A percentile compares a stretch with the other conserved stretches of the same genome.
Evolutionary conservation across 805 yeast species (phyloP).

Genomic region (Torulaspora delbrueckii): DNA sequence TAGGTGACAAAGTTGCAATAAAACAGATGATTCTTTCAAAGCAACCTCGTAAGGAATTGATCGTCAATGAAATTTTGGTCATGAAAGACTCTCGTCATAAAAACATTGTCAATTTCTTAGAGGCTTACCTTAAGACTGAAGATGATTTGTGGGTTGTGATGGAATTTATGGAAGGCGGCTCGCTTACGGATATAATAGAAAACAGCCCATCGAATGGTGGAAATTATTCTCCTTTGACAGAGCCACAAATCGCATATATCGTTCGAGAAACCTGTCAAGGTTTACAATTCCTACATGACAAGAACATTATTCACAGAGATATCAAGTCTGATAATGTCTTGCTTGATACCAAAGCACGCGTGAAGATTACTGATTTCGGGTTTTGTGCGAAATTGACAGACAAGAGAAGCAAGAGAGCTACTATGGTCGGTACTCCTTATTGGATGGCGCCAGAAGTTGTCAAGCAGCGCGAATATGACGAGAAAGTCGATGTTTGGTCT

Average conservation of each 20-base stretch:
- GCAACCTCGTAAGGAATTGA: slow-evolving; percentile 92
- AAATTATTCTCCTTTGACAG: slow-evolving; percentile 47
- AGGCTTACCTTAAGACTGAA: slow-evolving; percentile 75
- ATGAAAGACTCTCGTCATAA: slow-evolving; percentile 95
- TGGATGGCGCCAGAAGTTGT: slow-evolving; percentile 99
- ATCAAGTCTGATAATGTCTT: slow-evolving; percentile 94
- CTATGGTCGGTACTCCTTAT: slow-evolving; percentile 99
- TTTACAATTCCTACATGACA: slow-evolving; percentile 82
- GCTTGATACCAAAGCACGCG: slow-evolving; percentile 73
- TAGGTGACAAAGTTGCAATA: slow-evolving; percentile 77
- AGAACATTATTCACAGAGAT: slow-evolving; percentile 92
- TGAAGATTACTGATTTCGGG: slow-evolving; percentile 94
- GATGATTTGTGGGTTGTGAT: slow-evolving; percentile 96
- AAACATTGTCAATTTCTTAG: slow-evolving; percentile 91
- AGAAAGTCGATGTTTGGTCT: slow-evolving; percentile 97
- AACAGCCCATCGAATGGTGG: slow-evolving; percentile 56
- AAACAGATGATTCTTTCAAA: slow-evolving; percentile 90
- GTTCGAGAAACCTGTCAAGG: slow-evolving; percentile 90
- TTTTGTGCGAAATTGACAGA: slow-evolving; percentile 93
- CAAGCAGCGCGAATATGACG: slow-evolving; percentile 90
- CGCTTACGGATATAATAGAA: slow-evolving; percentile 91
- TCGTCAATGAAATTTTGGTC: slow-evolving; percentile 90
- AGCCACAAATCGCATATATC: slow-evolving; percentile 86
- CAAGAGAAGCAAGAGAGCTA: slow-evolving; percentile 82
- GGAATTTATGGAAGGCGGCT: slow-evolving; percentile 99